Percentiles rank a stretch among this genome's conserved stretches.
Evolutionary conservation across 2,329 filamentous ascomycete genomes (phyloP).

Genomic region (Curvularia hawaiiensis): DNA sequence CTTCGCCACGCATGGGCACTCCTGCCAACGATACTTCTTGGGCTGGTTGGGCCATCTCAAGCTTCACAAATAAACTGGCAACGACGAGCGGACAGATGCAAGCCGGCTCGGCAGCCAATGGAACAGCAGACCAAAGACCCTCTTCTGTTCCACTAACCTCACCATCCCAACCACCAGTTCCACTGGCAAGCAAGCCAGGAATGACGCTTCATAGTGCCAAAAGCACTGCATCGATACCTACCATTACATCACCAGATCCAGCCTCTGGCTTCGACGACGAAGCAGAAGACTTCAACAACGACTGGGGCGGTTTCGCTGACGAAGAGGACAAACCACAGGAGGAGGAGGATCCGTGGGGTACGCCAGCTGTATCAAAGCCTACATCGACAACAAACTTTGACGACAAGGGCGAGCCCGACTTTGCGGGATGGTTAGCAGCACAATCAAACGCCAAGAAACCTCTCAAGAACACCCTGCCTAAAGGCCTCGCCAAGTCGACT

Average conservation of each 20-base stretch:
- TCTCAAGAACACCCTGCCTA: slow-evolving; percentile 73
- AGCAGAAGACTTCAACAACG: slow-evolving; percentile 67
- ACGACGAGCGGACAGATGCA: slow-evolving; percentile 87
- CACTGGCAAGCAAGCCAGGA: slow-evolving; percentile 52
- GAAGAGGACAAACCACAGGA: slow-evolving; percentile 55
- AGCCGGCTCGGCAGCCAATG: slow-evolving; percentile 46
- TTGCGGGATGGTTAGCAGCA: slow-evolving; percentile 91
- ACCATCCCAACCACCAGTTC: slow-evolving; percentile 55
- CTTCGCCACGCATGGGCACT: slow-evolving; percentile 76
- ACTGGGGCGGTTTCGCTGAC: slow-evolving; percentile 74
- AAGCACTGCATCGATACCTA: slow-evolving; percentile 35
- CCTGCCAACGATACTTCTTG: slow-evolving; percentile 74
- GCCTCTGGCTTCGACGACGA: slow-evolving; percentile 57
- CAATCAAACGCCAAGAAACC: slow-evolving; percentile 76
- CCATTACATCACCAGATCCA: slow-evolving; percentile 47
- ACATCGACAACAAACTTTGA: slow-evolving; percentile 65
- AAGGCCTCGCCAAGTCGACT: slow-evolving; percentile 73
- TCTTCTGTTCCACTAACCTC: slow-evolving; percentile 55
- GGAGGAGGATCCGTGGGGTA: slow-evolving; percentile 57
- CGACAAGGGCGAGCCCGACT: slow-evolving; percentile 89
- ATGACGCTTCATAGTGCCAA: slow-evolving; percentile 37
- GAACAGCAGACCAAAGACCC: slow-evolving; percentile 53
- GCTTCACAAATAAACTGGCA: slow-evolving; percentile 93
- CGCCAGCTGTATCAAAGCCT: slow-evolving; percentile 48
- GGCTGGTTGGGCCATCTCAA: slow-evolving; percentile 98